Evolutionary conservation across 2,329 filamentous ascomycete species (phyloP).

Genomic region (Colletotrichum magnum): DNA sequence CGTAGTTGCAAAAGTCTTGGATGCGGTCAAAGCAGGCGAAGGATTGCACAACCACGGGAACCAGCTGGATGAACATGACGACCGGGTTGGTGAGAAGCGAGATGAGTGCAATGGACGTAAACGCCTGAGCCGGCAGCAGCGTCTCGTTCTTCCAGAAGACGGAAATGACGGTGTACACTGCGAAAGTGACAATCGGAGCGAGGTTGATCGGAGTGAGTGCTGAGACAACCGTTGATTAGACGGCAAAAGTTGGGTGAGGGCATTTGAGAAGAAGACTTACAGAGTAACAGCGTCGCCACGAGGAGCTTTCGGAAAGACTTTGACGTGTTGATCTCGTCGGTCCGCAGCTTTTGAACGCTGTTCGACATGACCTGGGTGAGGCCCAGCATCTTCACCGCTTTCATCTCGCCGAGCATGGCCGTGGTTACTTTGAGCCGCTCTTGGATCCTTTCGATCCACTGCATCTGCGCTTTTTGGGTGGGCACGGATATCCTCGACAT

Average conservation of each 20-base stretch:
- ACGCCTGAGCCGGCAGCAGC: slow-evolving; percentile 43
- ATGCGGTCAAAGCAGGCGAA: slow-evolving; percentile 44
- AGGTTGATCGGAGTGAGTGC: slow-evolving; percentile 42
- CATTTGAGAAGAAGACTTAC: slow-evolving; percentile 25
- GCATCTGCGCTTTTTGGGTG: slow-evolving; percentile 45
- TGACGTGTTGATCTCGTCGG: slow-evolving; percentile 48
- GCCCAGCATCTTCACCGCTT: slow-evolving; percentile 61
- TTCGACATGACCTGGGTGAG: slow-evolving; percentile 44
- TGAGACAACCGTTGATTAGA: slow-evolving; percentile 1
- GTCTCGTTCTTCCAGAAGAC: slow-evolving; percentile 44
- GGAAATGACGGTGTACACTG: slow-evolving; percentile 45
- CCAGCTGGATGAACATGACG: slow-evolving; percentile 42
- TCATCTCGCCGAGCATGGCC: slow-evolving; percentile 59
- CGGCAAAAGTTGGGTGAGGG: background rate
- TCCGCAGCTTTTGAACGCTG: slow-evolving; percentile 46
- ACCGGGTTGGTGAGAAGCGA: slow-evolving; percentile 42
- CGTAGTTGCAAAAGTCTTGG: slow-evolving; percentile 43
- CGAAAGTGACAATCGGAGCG: slow-evolving; percentile 46
- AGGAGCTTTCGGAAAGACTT: slow-evolving; percentile 46
- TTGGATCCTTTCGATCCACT: slow-evolving; percentile 60
- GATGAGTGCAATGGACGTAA: slow-evolving; percentile 43
- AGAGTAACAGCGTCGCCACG: slow-evolving; percentile 43
- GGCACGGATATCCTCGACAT: slow-evolving; percentile 42
- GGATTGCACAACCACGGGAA: slow-evolving; percentile 42
- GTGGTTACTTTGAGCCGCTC: slow-evolving; percentile 57